A percentile compares a stretch with the other conserved stretches of the same genome.
Conservation (phyloP, 108 stramenopile genomes). For the Cyclotella baltica region DNA sequence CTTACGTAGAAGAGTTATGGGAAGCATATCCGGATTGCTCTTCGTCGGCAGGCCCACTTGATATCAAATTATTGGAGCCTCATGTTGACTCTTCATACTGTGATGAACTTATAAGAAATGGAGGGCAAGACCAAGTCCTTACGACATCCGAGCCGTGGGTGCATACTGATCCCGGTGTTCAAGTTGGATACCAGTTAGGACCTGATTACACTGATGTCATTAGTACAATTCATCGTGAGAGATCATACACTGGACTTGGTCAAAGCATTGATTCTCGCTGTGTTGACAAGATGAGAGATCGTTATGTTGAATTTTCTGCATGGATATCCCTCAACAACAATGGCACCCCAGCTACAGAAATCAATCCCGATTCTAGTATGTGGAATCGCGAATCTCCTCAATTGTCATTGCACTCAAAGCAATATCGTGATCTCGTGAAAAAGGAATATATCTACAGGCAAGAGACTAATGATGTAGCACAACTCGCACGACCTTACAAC, state of each 20-base stretch:
- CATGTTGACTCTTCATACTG: conserved; percentile 31
- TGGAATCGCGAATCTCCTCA: conserved; percentile 33
- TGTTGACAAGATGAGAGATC: conserved; percentile 25
- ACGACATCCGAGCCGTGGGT: conserved; percentile 33
- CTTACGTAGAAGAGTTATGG: conserved; percentile 52
- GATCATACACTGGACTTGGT: conserved; percentile 43
- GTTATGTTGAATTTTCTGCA: conserved; percentile 47
- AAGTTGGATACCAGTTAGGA: conserved; percentile 29
- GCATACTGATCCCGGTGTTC: conserved; percentile 31
- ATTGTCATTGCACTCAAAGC: conserved; percentile 20
- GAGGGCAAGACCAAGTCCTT: conserved; percentile 23
- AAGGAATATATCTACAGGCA: conserved; percentile 29
- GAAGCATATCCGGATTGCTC: conserved; percentile 41
- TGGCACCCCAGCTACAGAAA: conserved; percentile 29
- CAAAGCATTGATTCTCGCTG: conserved; percentile 47
- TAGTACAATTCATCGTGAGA: conserved; percentile 20
- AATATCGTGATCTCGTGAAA: conserved; percentile 23
- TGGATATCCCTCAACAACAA: conserved; percentile 30
- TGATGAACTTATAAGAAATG: conserved; percentile 46
- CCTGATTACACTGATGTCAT: conserved; percentile 38
- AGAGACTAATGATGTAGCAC: conserved; percentile 20
- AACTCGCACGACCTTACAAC: conserved; percentile 32
- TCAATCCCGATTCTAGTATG: conserved; percentile 36
- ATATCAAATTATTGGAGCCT: conserved; percentile 42
- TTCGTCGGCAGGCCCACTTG: conserved; percentile 23